Base-by-base conservation (phyloP, 306 rosid species). In the Hippophae gyantsensis region DNA sequence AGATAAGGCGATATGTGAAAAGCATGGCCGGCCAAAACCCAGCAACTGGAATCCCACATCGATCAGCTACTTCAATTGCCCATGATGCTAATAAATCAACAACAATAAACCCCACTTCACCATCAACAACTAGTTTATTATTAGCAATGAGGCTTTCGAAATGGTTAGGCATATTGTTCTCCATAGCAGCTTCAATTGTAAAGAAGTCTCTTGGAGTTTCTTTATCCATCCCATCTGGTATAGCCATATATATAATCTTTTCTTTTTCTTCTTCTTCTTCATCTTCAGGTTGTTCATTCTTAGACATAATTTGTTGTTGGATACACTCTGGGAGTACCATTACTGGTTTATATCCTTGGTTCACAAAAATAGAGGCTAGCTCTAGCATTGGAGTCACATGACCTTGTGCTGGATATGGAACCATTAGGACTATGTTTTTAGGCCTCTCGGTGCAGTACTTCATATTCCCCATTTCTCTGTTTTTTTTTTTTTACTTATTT, bases 11-110 rank as follows among this genome's bases (percentile, higher is more conserved):
- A 64, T 87, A 87, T 0, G 96, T 9, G 10, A 94, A 74, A 7
- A 84, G 60, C 98, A 90, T 87, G 74, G 76, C 96, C 12, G 98
- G 95, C 98, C 96, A 90, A 64, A 85, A 90, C 6, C 96, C 98
- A 10, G 84, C 95, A 3, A 48, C 68, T 0, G 76, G 54, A 45
- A 87, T 40, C 1, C 67, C 71, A 43, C 75, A 69, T 4, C 54
- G 65, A 8, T 43, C 1, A 9, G 79, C 89, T 0, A 87, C 90
- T 53, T 77, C 54, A 11, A 87, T 76, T 25, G 95, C 96, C 73
- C 89, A 83, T 0, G 98, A 90, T 3, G 92, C 96, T 65, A 90
- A 58, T 61, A 90, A 71, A 56, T 90, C 98, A 43, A 76, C 81
- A 25, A 90, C 87, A 69, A 81, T 27, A 59, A 90, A 84, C 1